Percentiles rank a stretch among this genome's conserved stretches.
These are phyloP conservation scores for Ophiostoma perfectum DNA, from an alignment of 2,329 filamentous ascomycete genomes.

Conservation along the genomic window DNA sequence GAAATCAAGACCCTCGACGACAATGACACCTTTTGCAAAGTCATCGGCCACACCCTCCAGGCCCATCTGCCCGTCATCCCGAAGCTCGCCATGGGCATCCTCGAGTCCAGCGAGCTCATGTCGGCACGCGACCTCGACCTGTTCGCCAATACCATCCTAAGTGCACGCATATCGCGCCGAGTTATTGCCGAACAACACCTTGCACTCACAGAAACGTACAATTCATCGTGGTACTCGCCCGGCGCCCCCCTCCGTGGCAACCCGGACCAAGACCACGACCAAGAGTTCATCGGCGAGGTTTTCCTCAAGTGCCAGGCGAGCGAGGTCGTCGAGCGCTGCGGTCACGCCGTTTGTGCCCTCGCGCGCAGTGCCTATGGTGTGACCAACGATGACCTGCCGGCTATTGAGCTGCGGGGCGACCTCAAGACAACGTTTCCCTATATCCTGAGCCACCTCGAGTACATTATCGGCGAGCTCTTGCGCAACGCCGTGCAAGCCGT, in stretches of 20 bases:
- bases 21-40: slow-evolving; percentile 79
- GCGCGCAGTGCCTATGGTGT: slow-evolving; percentile 66
- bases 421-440: slow-evolving; percentile 90
- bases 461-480: slow-evolving; percentile 91
- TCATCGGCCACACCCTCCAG: slow-evolving; percentile 71
- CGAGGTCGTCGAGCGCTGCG: slow-evolving; percentile 82
- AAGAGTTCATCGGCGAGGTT: slow-evolving; percentile 83
- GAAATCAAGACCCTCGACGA: slow-evolving; percentile 83
- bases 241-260: slow-evolving; percentile 61
- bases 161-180: slow-evolving; percentile 89
- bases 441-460: slow-evolving; percentile 91
- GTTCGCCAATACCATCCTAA: slow-evolving; percentile 90
- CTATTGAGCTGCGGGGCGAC: slow-evolving; percentile 79
- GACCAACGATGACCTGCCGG: slow-evolving; percentile 63
- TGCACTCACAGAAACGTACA: slow-evolving; percentile 88
- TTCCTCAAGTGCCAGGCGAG: slow-evolving; percentile 88
- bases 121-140: slow-evolving; percentile 74
- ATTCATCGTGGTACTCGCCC: slow-evolving; percentile 83
- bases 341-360: slow-evolving; percentile 67
- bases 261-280: slow-evolving; percentile 46
- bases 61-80: slow-evolving; percentile 93
- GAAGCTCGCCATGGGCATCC: slow-evolving; percentile 85
- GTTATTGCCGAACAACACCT: slow-evolving; percentile 98
- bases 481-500: slow-evolving; percentile 93
- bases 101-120: slow-evolving; percentile 83